These are phyloP conservation scores for Penicillium sp. DNA, from an alignment of 2,329 filamentous ascomycete genomes.

Conservation along the genomic window DNA sequence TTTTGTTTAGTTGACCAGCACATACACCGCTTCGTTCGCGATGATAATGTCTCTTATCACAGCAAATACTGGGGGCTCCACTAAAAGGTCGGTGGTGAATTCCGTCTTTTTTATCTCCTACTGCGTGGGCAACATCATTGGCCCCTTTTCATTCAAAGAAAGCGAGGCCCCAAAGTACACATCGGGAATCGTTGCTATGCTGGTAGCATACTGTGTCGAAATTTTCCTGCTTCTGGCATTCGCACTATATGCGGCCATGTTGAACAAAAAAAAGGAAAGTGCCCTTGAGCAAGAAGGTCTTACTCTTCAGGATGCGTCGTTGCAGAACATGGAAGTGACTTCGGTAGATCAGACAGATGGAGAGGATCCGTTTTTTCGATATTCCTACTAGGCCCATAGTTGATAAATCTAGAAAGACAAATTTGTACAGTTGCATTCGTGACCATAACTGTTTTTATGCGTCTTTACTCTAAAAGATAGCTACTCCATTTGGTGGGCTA, in stretches of 20 bases:
- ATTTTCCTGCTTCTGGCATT: slow-evolving; percentile 7
- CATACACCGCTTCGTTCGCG: slow-evolving; percentile 9
- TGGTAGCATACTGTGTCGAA: slow-evolving; percentile 13
- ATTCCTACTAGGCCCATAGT: background rate
- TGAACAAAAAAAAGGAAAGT: slow-evolving; percentile 5
- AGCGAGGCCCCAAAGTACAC: slow-evolving; percentile 12
- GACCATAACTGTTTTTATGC: background rate
- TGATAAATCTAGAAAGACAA: too few species aligned
- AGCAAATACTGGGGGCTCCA: slow-evolving; percentile 25
- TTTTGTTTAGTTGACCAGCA: slow-evolving; percentile 7
- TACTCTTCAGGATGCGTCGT: background rate
- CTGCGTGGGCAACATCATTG: slow-evolving; percentile 23
- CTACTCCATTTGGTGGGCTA: slow-evolving; percentile 9
- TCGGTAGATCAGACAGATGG: slow-evolving; percentile 2
- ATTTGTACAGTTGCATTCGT: background rate
- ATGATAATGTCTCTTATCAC: slow-evolving; percentile 15
- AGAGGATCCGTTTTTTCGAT: slow-evolving; percentile 4
- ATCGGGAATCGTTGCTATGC: slow-evolving; percentile 13
- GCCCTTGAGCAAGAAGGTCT: background rate
- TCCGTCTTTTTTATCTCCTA: slow-evolving; percentile 51
- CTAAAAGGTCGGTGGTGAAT: slow-evolving; percentile 24
- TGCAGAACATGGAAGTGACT: background rate
- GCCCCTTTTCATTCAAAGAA: slow-evolving; percentile 22
- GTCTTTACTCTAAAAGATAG: slow-evolving; percentile 2
- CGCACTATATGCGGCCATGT: background rate